These are phyloP conservation scores for Jasminum sambac DNA, from an alignment of 257 asterid species.

Conservation along the genomic window DNA sequence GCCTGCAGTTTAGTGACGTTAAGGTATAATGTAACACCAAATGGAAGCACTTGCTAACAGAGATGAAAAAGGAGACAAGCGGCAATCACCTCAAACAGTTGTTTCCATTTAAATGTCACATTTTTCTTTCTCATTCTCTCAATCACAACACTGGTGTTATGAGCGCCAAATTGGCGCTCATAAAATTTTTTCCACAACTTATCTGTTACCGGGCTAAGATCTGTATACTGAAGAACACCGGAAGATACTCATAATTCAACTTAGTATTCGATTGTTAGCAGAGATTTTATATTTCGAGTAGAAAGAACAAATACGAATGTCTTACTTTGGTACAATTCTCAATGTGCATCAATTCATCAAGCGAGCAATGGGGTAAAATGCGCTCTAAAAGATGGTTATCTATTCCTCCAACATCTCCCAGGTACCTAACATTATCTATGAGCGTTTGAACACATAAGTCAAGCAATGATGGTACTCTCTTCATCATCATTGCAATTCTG, in stretches of 20 bases:
- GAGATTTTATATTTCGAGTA: background rate
- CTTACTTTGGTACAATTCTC: slow-evolving; percentile 75
- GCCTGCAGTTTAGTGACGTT: slow-evolving; percentile 49
- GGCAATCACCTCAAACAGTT: slow-evolving; percentile 57
- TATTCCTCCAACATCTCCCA: slow-evolving; percentile 87
- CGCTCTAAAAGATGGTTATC: slow-evolving; percentile 75
- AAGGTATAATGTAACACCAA: slow-evolving; percentile 18
- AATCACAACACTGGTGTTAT: slow-evolving; percentile 38
- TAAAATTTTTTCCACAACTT: slow-evolving; percentile 70
- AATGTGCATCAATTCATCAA: slow-evolving; percentile 68
- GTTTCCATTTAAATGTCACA: slow-evolving; percentile 61
- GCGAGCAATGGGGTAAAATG: slow-evolving; percentile 70
- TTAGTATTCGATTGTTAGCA: slow-evolving; percentile 1
- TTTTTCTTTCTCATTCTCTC: slow-evolving; percentile 51
- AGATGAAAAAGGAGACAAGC: slow-evolving; percentile 16
- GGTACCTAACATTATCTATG: slow-evolving; percentile 68
- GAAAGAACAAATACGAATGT: background rate
- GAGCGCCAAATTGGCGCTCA: slow-evolving; percentile 55
- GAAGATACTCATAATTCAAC: background rate
- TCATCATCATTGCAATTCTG: slow-evolving; percentile 24
- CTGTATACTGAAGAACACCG: slow-evolving; percentile 60
- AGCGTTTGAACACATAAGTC: slow-evolving; percentile 76
- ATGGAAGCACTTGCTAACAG: slow-evolving; percentile 15
- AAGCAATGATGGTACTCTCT: slow-evolving; percentile 61
- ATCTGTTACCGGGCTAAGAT: slow-evolving; percentile 81